Conservation (phyloP, 208 protist species). For the Crithidia brevicula region DNA sequence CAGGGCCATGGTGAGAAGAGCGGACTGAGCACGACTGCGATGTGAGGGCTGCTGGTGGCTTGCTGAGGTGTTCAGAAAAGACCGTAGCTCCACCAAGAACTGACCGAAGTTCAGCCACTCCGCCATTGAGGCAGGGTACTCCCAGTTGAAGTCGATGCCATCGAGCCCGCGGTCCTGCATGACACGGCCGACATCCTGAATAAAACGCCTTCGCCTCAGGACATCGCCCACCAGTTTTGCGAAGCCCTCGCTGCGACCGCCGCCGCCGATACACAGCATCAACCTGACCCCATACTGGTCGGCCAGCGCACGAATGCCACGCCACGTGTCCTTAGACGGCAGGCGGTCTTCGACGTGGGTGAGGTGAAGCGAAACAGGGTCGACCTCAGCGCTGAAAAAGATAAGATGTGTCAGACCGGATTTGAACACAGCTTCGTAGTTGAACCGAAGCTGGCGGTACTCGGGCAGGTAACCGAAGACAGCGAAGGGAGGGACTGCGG, state of each 20-base stretch:
- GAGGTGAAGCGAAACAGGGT: constrained; percentile 30
- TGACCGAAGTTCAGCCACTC: constrained; percentile 52
- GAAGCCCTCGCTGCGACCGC: constrained; percentile 63
- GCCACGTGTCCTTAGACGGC: constrained; percentile 39
- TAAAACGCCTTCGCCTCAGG: constrained; percentile 28
- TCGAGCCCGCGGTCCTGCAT: constrained; percentile 45
- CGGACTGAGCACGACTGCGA: constrained; percentile 9
- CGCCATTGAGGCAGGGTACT: constrained; percentile 50
- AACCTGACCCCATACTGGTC: constrained; percentile 51
- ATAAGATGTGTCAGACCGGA: constrained; percentile 75
- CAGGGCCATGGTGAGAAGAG: constrained; percentile 43
- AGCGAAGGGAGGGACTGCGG: constrained; percentile 43
- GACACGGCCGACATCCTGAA: constrained; percentile 40
- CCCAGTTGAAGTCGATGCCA: constrained; percentile 85
- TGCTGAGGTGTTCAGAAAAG: constrained; percentile 7
- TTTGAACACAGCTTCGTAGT: constrained; percentile 51
- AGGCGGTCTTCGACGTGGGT: constrained; percentile 50
- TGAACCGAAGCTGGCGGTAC: constrained; percentile 54
- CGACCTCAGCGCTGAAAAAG: constrained; percentile 75
- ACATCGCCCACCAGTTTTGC: constrained; percentile 33
- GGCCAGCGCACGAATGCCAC: constrained; percentile 34
- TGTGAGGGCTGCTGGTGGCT: not conserved
- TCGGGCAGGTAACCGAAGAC: constrained; percentile 82
- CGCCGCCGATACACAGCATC: constrained; percentile 69
- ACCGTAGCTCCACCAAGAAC: constrained; percentile 41